Conservation (phyloP, 2,329 filamentous ascomycete genomes). For the Blumeriella jaapii region DNA sequence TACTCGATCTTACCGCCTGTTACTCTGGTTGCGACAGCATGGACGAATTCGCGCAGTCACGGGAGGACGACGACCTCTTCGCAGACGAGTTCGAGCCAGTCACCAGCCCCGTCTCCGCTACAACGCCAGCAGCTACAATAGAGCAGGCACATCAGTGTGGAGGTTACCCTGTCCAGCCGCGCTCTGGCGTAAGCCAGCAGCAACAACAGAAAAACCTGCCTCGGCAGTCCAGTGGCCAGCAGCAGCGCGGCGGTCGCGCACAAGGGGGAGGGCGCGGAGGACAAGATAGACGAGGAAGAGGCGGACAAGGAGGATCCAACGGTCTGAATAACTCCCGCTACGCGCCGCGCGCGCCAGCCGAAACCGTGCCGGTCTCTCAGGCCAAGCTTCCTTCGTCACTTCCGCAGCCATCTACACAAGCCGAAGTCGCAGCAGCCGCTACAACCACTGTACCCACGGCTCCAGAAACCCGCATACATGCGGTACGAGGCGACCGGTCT, state of each 20-base stretch:
- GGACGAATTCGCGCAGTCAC: constrained; percentile 27
- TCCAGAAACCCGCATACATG: constrained; percentile 25
- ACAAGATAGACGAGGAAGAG: constrained; percentile 11
- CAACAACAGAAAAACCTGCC: constrained; percentile 1
- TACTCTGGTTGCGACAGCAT: constrained; percentile 9
- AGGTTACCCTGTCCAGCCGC: not conserved
- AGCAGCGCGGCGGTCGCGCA: constrained; percentile 8
- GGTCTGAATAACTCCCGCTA: constrained; percentile 19
- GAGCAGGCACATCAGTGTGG: constrained; percentile 8
- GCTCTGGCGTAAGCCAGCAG: not conserved
- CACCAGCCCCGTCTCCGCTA: constrained; percentile 12
- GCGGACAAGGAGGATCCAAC: constrained; percentile 11
- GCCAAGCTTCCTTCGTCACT: not conserved
- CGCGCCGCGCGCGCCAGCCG: constrained; percentile 9
- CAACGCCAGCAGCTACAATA: too few relatives aligned
- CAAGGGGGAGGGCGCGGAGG: constrained; percentile 7
- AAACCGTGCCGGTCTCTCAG: constrained; percentile 2
- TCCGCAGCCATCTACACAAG: not conserved
- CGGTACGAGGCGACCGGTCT: constrained; percentile 42
- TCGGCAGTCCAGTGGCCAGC: constrained; percentile 4
- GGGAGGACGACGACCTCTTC: constrained; percentile 27
- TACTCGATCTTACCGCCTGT: not conserved
- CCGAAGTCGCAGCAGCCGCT: constrained; percentile 1
- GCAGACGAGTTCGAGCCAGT: constrained; percentile 27
- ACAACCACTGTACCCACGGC: constrained; percentile 1